phyloP scores from a whole-genome alignment of 306 rosid genomes.

The Acacia crassicarpa region DNA sequence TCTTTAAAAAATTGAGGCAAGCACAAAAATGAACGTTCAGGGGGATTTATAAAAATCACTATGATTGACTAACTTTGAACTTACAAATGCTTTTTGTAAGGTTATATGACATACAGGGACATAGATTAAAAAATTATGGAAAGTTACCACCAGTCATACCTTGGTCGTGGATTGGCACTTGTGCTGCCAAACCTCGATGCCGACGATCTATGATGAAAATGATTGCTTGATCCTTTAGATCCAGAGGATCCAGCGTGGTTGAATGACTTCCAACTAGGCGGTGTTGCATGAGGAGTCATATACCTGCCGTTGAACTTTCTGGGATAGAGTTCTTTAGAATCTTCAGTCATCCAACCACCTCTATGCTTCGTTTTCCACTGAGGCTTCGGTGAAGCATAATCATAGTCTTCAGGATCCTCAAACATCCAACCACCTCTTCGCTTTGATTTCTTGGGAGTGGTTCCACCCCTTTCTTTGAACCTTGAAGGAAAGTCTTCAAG shows the following conservation, averaged over 20 bases:
- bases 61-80: neutral
- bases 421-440: conserved; percentile 47
- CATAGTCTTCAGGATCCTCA: conserved; percentile 52
- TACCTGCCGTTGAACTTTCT: conserved; percentile 34
- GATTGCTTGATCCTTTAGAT: conserved; percentile 36
- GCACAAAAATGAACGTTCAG: neutral
- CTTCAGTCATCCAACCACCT: conserved; percentile 49
- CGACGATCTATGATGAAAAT: conserved; percentile 45
- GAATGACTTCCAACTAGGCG: conserved; percentile 45
- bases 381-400: conserved; percentile 41
- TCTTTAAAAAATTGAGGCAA: neutral
- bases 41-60: neutral
- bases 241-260: conserved; percentile 41
- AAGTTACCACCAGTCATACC: conserved; percentile 57
- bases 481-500: conserved; percentile 43
- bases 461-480: neutral
- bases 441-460: conserved; percentile 37
- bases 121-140: neutral
- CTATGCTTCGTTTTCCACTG: conserved; percentile 35
- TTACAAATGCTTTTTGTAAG: conserved; percentile 17
- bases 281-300: conserved; percentile 49
- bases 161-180: conserved; percentile 26
- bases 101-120: neutral
- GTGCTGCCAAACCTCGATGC: conserved; percentile 58
- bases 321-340: conserved; percentile 51